Evolutionary conservation across 2,329 filamentous ascomycete genomes (phyloP).

Genomic region (Drechslerella coelobrocha): DNA sequence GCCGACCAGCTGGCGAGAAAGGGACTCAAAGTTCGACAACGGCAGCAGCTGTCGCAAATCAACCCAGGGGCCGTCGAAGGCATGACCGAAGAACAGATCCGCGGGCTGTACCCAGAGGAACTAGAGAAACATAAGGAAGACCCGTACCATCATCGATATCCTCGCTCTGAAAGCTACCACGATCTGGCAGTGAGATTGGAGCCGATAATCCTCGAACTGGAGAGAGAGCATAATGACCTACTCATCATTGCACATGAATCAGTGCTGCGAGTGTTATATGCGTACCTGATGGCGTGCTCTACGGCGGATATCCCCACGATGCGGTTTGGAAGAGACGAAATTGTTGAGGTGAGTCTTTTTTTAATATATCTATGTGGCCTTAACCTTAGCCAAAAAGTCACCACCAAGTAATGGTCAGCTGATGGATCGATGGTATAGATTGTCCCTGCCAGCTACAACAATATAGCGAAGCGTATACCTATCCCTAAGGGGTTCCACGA

Average conservation of each 20-base stretch:
- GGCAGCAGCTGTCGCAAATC: slow-evolving; percentile 95
- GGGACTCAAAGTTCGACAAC: slow-evolving; percentile 85
- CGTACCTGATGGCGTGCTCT: slow-evolving; percentile 98
- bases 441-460: slow-evolving; percentile 96
- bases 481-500: slow-evolving; percentile 71
- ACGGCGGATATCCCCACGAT: slow-evolving; percentile 91
- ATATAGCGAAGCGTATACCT: slow-evolving; percentile 87
- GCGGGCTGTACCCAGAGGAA: slow-evolving; percentile 84
- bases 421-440: slow-evolving; percentile 63
- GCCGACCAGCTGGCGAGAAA: slow-evolving; percentile 77
- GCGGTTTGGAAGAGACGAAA: slow-evolving; percentile 93
- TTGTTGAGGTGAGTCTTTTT: slow-evolving; percentile 75
- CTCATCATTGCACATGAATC: slow-evolving; percentile 98
- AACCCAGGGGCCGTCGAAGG: slow-evolving; percentile 97
- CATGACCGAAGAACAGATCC: slow-evolving; percentile 82
- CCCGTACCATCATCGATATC: slow-evolving; percentile 96
- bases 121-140: slow-evolving; percentile 90
- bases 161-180: slow-evolving; percentile 81
- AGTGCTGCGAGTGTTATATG: slow-evolving; percentile 94
- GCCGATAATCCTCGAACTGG: slow-evolving; percentile 95
- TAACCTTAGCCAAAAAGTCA: too few species aligned
- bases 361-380: neutral
- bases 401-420: too few species aligned
- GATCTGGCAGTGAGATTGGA: slow-evolving; percentile 97
- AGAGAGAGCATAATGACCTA: slow-evolving; percentile 96